Evolutionary conservation across 345 rosid genomes (phyloP).

Genomic region (Cardiospermum halicacabum): DNA sequence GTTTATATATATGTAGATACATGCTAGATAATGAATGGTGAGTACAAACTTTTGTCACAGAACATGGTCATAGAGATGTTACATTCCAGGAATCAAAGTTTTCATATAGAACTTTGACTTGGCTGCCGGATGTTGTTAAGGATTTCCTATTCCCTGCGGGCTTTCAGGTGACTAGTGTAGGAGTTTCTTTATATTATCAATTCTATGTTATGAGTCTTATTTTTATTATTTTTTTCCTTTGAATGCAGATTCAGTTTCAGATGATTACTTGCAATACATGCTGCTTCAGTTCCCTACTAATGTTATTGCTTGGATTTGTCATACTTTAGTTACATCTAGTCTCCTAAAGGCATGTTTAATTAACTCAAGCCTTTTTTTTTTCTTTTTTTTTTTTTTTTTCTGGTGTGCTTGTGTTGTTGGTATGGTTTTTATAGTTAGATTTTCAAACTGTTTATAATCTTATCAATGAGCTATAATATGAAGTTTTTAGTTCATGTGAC

Average conservation of each 20-base stretch:
- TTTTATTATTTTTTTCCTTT: conserved; percentile 3
- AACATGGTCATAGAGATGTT: conserved; percentile 22
- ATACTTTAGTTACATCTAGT: conserved; percentile 86
- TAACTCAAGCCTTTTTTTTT: conserved; percentile 33
- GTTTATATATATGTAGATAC: conserved; percentile 45
- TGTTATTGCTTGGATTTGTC: conserved; percentile 94
- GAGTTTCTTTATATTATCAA: too few species aligned
- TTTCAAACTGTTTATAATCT: conserved; percentile 1
- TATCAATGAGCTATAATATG: not conserved
- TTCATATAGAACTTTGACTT: conserved; percentile 31
- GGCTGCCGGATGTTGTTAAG: conserved; percentile 61
- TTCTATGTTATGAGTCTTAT: too few species aligned
- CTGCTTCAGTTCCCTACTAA: conserved; percentile 88
- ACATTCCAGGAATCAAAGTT: conserved; percentile 22
- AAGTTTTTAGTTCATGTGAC: too few species aligned
- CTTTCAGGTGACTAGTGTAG: conserved; percentile 58
- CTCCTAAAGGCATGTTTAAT: conserved; percentile 85
- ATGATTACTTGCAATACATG: conserved; percentile 93
- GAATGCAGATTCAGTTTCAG: conserved; percentile 80
- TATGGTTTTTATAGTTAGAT: conserved; percentile 25
- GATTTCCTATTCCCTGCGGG: conserved; percentile 79
- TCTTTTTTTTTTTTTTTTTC: too few species aligned
- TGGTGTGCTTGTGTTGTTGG: too few species aligned
- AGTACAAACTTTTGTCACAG: conserved; percentile 40
- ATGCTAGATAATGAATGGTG: conserved; percentile 45